A percentile compares a stretch with the other conserved stretches of the same genome.
These are phyloP conservation scores for Hypoxylon lienhwacheense DNA, from an alignment of 495 filamentous ascomycete genomes.

Conservation along the genomic window DNA sequence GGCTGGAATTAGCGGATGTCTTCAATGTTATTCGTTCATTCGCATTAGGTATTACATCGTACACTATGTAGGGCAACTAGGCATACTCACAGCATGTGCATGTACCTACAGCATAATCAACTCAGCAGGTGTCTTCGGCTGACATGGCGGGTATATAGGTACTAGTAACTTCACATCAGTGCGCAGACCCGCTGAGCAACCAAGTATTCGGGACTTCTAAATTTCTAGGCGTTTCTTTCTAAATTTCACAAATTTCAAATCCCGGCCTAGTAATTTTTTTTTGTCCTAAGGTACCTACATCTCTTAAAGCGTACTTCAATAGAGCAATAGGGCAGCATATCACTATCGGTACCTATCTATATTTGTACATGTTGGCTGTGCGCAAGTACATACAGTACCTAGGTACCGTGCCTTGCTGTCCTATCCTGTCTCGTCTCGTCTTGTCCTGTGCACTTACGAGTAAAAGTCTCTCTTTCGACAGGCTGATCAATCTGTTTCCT, in stretches of 20 bases:
- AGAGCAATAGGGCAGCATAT: conserved; percentile 25
- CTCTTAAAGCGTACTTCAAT: too few species aligned
- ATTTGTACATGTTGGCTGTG: conserved; percentile 39
- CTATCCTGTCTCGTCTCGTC: too few species aligned
- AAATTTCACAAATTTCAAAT: conserved; percentile 39
- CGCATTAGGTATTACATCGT: too few species aligned
- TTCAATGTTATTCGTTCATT: too few species aligned
- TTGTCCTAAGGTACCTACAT: too few species aligned
- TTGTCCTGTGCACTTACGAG: conserved; percentile 18
- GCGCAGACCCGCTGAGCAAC: conserved; percentile 13
- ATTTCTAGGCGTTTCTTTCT: conserved; percentile 29
- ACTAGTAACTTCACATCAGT: conserved; percentile 21
- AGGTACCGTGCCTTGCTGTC: conserved; percentile 13
- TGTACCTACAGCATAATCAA: neutral
- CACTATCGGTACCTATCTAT: conserved; percentile 39
- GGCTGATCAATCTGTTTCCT: conserved; percentile 29
- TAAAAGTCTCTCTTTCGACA: conserved; percentile 15
- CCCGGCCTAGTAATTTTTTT: conserved; percentile 41
- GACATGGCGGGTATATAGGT: neutral
- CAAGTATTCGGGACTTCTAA: conserved; percentile 35
- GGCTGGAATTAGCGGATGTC: conserved; percentile 3
- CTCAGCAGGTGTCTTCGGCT: neutral
- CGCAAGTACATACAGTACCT: too few species aligned
- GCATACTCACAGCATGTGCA: neutral
- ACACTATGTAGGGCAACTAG: neutral